Base-by-base conservation (phyloP, 2,329 filamentous ascomycete species). In the Ophiostoma sp. region DNA sequence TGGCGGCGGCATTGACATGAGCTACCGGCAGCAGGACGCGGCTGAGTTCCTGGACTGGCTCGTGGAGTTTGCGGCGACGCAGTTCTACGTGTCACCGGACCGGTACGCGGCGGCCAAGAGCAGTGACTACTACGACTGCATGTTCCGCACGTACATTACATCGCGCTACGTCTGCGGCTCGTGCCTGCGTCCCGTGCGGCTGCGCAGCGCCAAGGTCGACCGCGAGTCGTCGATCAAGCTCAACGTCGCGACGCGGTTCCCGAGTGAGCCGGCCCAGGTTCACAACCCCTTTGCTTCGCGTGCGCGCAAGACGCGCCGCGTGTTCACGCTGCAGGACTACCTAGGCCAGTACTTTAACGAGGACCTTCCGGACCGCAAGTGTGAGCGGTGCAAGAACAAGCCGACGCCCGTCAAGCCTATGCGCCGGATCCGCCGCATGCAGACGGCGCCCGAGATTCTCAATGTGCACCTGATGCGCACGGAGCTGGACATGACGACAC, bases 391-490 rank as follows among this genome's bases (percentile, higher is more conserved):
- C 67, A 2, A 14, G 11, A 5, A 45, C 7, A 6, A 2, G 4
- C 2, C 55, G 2, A 12, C 62, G 14, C 7, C 2, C 1, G 3
- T 27, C 5, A 5, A 45, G 8, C n/a, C 5, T 1, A 7, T 60
- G 18, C n/a, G 42, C 18, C 16, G 40, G 3, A 42, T 66, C 18
- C 62, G 41, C 9, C 70, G 70, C 14, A 45, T 73, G 41, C 69
- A 71, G 64, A 18, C 66, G 6, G 47, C 66, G 42, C 71, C 71
- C 3, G 72, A 73, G 47, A 14, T 73, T 16, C 68, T 73, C 12
- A 42, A 12, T 12, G 2, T 73, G 5, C 67, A 69, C 18, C 55
- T 72, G 49, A 1, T 12, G 11, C 70, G 71, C 27, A 16, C 66
- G 6, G 9, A 18, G 7, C 8, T 5, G 2, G 47, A 66, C 44